Base-by-base conservation (phyloP, 352 stramenopile genomes). In the Phytophthora podocarpi region DNA sequence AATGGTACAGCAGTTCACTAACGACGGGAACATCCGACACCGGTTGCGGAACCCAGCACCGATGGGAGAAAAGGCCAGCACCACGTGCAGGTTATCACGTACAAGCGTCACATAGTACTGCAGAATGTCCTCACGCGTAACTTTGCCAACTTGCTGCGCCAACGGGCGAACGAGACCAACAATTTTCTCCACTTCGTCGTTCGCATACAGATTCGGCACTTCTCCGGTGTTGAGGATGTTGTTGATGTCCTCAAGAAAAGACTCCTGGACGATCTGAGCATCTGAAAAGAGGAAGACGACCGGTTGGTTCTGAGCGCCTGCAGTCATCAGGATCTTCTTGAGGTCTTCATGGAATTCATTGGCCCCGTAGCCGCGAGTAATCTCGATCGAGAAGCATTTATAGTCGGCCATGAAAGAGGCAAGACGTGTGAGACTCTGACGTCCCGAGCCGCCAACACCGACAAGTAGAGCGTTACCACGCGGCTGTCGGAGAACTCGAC, bases 1-100 rank as follows among this genome's bases (percentile, higher is more conserved):
- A 64, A 98, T 98, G 36, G 89, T 97, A 48, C 91, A 98, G 74
- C 89, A 98, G 55, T 98, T 98, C 5, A 98, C 91, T 3, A 98
- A 76, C 40, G 91, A 98, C 40, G 93, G 95, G 48, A 98, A 98
- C 88, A 97, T 97, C 11, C 91, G 87, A 53, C 92, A 98, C 0
- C 94, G 89, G 30, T 94, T 97, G 2, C 93, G 82, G 53, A 98
- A 98, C n/a, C 85, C 82, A 1, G 79, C 80, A 10, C 94, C 94
- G 40, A 98, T 97, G 2, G 94, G 93, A 13, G 90, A 97, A 47
- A 97, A 96, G 2, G 89, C 91, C 18, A 98, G 57, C n/a, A 98
- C 93, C 6, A 98, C 70, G 64, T 98, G 93, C n/a, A 98, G 66
- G 56, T 98, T 97, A 68, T 97, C 89, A 12, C 93, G 85, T 3